Conservation (phyloP, 176 grass and related monocot species). For the Chrysopogon serrulatus region DNA sequence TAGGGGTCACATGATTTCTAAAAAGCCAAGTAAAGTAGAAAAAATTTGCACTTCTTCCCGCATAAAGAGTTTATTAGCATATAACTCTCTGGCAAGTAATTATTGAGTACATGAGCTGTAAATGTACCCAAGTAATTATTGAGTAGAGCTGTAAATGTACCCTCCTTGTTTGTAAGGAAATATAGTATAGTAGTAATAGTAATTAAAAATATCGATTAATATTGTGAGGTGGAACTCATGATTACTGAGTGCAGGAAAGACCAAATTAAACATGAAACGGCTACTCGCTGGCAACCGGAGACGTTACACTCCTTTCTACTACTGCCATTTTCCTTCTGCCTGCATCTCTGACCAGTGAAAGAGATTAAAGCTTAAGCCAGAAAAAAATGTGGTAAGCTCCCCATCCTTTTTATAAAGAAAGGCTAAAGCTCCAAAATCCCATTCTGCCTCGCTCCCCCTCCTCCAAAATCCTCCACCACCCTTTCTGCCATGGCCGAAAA, state of each 20-base stretch:
- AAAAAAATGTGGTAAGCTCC: not conserved
- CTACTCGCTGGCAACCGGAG: not conserved
- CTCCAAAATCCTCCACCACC: not conserved
- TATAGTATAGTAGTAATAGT: too few species aligned
- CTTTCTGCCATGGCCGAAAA: constrained; percentile 11
- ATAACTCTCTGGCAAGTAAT: not conserved
- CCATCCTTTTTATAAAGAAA: not conserved
- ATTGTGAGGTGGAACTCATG: not conserved
- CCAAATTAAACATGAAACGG: not conserved
- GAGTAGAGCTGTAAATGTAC: not conserved
- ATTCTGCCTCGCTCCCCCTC: not conserved
- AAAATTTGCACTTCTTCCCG: too few species aligned
- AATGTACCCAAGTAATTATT: not conserved
- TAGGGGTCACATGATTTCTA: too few species aligned
- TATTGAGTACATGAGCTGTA: not conserved
- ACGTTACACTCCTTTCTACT: not conserved
- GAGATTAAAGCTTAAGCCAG: not conserved
- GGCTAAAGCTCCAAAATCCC: not conserved
- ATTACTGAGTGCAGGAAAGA: not conserved
- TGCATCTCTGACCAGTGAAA: not conserved
- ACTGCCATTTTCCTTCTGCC: not conserved
- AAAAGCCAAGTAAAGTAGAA: too few species aligned
- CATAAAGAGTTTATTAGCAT: too few species aligned
- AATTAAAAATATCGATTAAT: not conserved
- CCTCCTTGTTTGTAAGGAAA: not conserved